These are phyloP conservation scores for Chrysanthemum lavandulifolium DNA, from an alignment of 129 eudicot species.

Conservation along the genomic window DNA sequence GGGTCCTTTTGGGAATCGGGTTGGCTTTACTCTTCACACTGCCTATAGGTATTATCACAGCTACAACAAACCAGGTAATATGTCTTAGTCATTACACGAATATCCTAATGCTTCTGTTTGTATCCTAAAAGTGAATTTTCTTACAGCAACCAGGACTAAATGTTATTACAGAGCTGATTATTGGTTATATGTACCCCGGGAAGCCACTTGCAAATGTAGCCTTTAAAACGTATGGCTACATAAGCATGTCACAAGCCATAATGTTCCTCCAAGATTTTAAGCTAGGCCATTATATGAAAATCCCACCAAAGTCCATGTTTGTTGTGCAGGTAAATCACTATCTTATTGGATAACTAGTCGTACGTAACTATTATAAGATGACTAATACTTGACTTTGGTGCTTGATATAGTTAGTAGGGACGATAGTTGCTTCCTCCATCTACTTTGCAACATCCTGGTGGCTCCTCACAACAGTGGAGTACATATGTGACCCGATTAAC, in stretches of 20 bases:
- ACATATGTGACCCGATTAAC: slow-evolving; percentile 49
- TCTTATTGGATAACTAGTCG: background rate
- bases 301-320: slow-evolving; percentile 88
- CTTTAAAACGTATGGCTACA: slow-evolving; percentile 78
- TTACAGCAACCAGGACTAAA: slow-evolving; percentile 64
- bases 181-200: slow-evolving; percentile 71
- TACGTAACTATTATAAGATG: background rate
- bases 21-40: slow-evolving; percentile 58
- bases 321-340: slow-evolving; percentile 51
- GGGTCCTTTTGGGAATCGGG: slow-evolving; percentile 55
- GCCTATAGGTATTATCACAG: slow-evolving; percentile 69
- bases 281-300: slow-evolving; percentile 85
- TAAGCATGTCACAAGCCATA: slow-evolving; percentile 81
- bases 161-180: slow-evolving; percentile 62
- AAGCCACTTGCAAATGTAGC: slow-evolving; percentile 68
- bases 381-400: slow-evolving; percentile 7
- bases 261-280: slow-evolving; percentile 62
- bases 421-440: slow-evolving; percentile 35
- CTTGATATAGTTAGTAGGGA: slow-evolving; percentile 45
- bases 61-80: slow-evolving; percentile 68
- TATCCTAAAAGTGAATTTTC: slow-evolving; percentile 7
- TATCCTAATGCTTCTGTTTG: background rate
- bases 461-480: slow-evolving; percentile 44
- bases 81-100: background rate
- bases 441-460: slow-evolving; percentile 63